Base-by-base conservation (phyloP, 2,329 filamentous ascomycete species). In the Fusarium sp. region DNA sequence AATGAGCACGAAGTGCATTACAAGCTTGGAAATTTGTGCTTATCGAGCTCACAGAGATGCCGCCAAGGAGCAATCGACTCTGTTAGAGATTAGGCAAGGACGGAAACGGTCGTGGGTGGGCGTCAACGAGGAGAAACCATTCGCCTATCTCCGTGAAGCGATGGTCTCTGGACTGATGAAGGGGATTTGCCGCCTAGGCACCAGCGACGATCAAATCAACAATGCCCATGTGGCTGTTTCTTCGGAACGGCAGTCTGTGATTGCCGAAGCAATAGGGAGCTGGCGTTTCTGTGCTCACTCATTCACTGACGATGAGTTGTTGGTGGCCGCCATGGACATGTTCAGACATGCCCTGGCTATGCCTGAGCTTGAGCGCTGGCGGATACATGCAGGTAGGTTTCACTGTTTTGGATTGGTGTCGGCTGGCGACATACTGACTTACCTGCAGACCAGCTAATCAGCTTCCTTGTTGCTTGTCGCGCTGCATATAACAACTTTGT, bases 401-500 rank as follows among this genome's bases (percentile, higher is more conserved):
- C 57, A 34, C 52, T 48, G 24, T 32, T 45, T 47, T 38, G n/a
- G 21, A 38, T n/a, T 57, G 56, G 36, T 52, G 40, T 50, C 53
- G 63, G 49, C 26, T 56, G 45, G 46, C 34, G 42, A 42, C 56
- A 67, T 77, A 72, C 82, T 86, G 76, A 86, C 79, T 73, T 60
- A 62, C 65, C 61, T 52, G 67, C 42, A 92, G 93, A 92, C 71
- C 90, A 96, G 77, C 83, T 99, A 26, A 91, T 91, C 68, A 89
- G 88, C 53, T 98, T 97, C 75, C 83, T 98, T 62, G 86, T 97
- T 65, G 94, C 94, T 52, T 96, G 94, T 74, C 91, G 95, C 64
- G 89, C 91, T 46, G 93, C 96, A n/a, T 99, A 99, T 81, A 98
- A 98, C 78, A 91, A 88, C 59, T 97, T 97, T 77, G 94, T 97